Percentiles rank a stretch among this genome's conserved stretches.
Conservation (phyloP, 1,284 basidiomycete genomes). For the Puccinia coronata region DNA sequence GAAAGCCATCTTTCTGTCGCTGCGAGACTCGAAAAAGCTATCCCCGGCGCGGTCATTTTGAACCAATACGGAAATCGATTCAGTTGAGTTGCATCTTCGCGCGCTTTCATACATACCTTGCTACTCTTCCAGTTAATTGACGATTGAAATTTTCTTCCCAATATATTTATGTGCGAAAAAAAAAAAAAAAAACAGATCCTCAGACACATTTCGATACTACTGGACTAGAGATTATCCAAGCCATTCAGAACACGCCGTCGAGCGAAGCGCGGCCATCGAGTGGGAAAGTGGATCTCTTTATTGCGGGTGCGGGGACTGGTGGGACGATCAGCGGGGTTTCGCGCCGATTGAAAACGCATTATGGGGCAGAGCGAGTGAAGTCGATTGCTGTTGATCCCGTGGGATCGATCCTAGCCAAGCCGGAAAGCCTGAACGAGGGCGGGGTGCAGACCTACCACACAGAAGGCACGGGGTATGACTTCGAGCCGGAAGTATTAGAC, state of each 20-base stretch:
- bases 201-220: slow-evolving; percentile 83
- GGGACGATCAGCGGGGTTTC: slow-evolving; percentile 89
- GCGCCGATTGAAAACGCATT: slow-evolving; percentile 71
- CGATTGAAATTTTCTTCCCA: background rate
- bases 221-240: slow-evolving; percentile 79
- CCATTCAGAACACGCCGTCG: slow-evolving; percentile 54
- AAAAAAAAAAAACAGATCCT: slow-evolving; percentile 68
- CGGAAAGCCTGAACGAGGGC: slow-evolving; percentile 67
- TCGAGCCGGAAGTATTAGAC: slow-evolving; percentile 75
- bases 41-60: slow-evolving; percentile 82
- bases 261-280: slow-evolving; percentile 58
- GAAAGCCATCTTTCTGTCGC: slow-evolving; percentile 90
- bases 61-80: slow-evolving; percentile 76
- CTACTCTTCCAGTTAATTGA: background rate
- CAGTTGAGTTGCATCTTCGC: slow-evolving; percentile 60
- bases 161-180: too few relatives aligned
- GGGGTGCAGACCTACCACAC: slow-evolving; percentile 70
- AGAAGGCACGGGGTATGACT: slow-evolving; percentile 93
- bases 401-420: slow-evolving; percentile 81
- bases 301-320: slow-evolving; percentile 91
- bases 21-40: slow-evolving; percentile 72
- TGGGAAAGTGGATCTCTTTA: slow-evolving; percentile 74
- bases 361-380: slow-evolving; percentile 66
- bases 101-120: background rate
- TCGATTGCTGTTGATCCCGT: slow-evolving; percentile 86